Evolutionary conservation across 2,329 filamentous ascomycete species (phyloP), one percentile per base, ranked within the genome.

Genomic region (Gaeumannomyces tritici): DNA sequence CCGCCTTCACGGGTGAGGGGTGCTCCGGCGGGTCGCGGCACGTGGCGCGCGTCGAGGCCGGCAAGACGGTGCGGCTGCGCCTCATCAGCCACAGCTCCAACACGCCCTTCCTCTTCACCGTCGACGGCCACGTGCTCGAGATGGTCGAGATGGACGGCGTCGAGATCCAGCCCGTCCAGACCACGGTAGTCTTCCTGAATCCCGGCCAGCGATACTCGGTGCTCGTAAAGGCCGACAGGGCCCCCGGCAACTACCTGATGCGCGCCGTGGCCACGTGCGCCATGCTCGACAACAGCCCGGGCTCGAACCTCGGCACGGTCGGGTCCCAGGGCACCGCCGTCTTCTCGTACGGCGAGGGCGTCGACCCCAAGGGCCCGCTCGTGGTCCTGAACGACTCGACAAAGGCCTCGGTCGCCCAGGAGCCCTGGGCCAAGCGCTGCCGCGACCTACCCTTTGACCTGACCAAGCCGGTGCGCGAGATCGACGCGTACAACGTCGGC

Each of bases 161-260:
- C 18, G 74, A 77, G 63, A 69, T 77, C 51, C 67, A 70, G 28
- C 74, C 75, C 21, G 74, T 77, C 5, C 76, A 82, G 1, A 81
- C 86, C 8, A 78, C 82, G 42, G 81, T 84, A 64, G 73, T 91
- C 61, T 86, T 89, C 64, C 76, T 92, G 27, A 81, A 86, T 9
- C 87, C 88, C 1, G 88, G 88, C 0, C 89, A 91, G 69, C 81
- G 89, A 18, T 91, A 90, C 68, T 89, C 87, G 67, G 78, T 88
- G 18, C 73, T 91, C 0, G 68, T 91, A 1, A 82, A 83, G 1
- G 79, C 86, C 7, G 86, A 87, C 69, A 81, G 82, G 59, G 79
- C 66, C 8, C 76, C 77, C 0, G 70, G 67, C 75, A 63, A 63
- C 55, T 63, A 61, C 59, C n/a, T 61, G 47, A 63, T 63, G 62